A percentile compares a stretch with the other conserved stretches of the same genome.
Evolutionary conservation across 2,329 filamentous ascomycete species (phyloP).

Genomic region (Cadophora gregata): DNA sequence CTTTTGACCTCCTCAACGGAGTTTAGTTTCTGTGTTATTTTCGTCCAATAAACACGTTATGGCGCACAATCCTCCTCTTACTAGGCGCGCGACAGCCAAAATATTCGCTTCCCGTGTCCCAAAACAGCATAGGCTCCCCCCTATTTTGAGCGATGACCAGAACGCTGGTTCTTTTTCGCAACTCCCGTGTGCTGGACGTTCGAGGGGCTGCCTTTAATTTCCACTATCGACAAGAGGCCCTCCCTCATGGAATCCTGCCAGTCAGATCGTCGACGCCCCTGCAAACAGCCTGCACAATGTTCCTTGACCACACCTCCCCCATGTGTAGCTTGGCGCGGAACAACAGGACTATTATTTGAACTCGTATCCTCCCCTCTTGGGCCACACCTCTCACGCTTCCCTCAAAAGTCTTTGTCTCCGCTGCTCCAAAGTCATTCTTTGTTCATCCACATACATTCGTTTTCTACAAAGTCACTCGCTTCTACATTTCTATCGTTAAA

Average conservation of each 20-base stretch:
- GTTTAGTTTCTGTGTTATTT: not conserved
- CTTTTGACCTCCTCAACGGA: slow-evolving; percentile 9
- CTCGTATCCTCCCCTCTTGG: not conserved
- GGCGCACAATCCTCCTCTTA: not conserved
- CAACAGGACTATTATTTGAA: slow-evolving; percentile 12
- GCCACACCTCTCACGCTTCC: not conserved
- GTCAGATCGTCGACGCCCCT: slow-evolving; percentile 5
- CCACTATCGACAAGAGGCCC: not conserved
- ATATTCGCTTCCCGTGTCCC: not conserved
- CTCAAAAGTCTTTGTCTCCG: not conserved
- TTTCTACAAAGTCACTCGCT: slow-evolving; percentile 11
- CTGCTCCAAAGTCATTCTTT: slow-evolving; percentile 6
- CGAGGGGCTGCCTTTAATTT: not conserved
- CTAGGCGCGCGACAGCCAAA: slow-evolving; percentile 1
- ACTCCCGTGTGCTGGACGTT: not conserved
- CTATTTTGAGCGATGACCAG: not conserved
- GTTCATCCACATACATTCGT: slow-evolving; percentile 18
- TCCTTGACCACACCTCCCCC: not conserved
- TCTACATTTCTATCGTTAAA: not conserved
- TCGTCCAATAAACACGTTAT: slow-evolving; percentile 12
- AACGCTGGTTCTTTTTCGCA: slow-evolving; percentile 3
- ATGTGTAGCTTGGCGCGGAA: slow-evolving; percentile 1
- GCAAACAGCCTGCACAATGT: slow-evolving; percentile 3
- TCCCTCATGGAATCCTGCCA: slow-evolving; percentile 12
- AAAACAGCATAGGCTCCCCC: slow-evolving; percentile 9